phyloP scores from a whole-genome alignment of 2,329 filamentous ascomycete species.

The Chaetomiaceae sp. region DNA sequence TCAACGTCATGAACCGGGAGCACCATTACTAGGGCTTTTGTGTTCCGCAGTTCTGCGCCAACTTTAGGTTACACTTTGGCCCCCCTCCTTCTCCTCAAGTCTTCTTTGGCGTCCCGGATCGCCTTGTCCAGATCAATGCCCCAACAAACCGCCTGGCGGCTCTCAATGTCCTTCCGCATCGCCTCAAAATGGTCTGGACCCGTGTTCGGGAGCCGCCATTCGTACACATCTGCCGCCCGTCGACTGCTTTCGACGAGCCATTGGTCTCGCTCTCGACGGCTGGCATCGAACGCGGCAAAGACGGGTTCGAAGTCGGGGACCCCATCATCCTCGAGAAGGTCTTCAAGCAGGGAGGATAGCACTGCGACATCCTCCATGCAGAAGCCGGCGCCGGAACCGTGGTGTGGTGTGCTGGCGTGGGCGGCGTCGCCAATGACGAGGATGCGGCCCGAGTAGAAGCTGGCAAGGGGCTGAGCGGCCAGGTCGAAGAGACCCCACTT shows the following conservation, averaged over 20 bases:
- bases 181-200: conserved; percentile 35
- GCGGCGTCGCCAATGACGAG: conserved; percentile 58
- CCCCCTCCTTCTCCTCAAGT: background rate
- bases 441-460: conserved; percentile 40
- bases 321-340: conserved; percentile 25
- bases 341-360: conserved; percentile 43
- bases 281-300: conserved; percentile 48
- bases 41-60: no score
- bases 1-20: conserved; percentile 29
- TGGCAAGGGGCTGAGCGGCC: conserved; percentile 39
- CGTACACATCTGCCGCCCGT: conserved; percentile 41
- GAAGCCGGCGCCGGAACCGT: conserved; percentile 55
- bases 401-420: conserved; percentile 57
- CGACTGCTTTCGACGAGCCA: conserved; percentile 48
- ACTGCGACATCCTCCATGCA: conserved; percentile 51
- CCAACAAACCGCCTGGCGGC: conserved; percentile 15
- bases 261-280: conserved; percentile 46
- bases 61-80: no score
- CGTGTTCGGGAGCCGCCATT: conserved; percentile 39
- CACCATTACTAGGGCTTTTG: conserved; percentile 22
- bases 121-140: conserved; percentile 9
- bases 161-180: conserved; percentile 26
- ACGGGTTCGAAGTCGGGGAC: conserved; percentile 38
- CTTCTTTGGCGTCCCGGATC: background rate
- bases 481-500: conserved; percentile 47